Conservation (phyloP, 306 rosid species). For the Glycine tomentella region DNA sequence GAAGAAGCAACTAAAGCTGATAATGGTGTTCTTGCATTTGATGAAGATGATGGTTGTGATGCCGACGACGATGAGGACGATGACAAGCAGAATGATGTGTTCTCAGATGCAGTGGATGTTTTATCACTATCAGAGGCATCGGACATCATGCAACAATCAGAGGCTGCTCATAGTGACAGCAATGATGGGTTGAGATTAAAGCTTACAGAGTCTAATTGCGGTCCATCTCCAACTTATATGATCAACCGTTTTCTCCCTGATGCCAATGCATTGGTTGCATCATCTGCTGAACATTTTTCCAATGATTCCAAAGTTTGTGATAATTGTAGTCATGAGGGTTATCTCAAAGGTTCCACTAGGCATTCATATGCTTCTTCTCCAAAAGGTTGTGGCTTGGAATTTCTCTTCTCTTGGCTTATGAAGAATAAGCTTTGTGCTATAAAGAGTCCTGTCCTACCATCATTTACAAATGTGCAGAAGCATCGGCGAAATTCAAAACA, state of each 20-base stretch:
- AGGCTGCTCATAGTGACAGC: too few species aligned
- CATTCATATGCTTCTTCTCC: neutral
- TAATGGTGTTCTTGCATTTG: too few species aligned
- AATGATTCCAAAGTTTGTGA: neutral
- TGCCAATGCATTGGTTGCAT: constrained; percentile 23
- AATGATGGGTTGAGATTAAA: too few species aligned
- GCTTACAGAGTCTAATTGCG: too few species aligned
- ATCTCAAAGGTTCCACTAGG: neutral
- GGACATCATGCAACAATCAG: too few species aligned
- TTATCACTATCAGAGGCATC: too few species aligned
- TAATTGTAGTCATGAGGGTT: neutral
- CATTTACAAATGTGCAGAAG: neutral
- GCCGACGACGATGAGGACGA: too few species aligned
- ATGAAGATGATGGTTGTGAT: too few species aligned
- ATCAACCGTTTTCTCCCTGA: neutral
- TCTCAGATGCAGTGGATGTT: too few species aligned
- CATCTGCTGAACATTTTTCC: neutral
- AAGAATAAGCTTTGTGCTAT: neutral
- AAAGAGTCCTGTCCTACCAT: neutral
- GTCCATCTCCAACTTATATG: neutral
- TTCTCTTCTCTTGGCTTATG: constrained; percentile 16
- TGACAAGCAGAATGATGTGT: too few species aligned
- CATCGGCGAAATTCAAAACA: neutral
- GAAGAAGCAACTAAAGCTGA: too few species aligned
- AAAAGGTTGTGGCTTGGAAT: neutral